Percentiles rank a stretch among this genome's conserved stretches.
Evolutionary conservation across 768 basidiomycete species (phyloP).

Genomic region (Calocera viscosa): DNA sequence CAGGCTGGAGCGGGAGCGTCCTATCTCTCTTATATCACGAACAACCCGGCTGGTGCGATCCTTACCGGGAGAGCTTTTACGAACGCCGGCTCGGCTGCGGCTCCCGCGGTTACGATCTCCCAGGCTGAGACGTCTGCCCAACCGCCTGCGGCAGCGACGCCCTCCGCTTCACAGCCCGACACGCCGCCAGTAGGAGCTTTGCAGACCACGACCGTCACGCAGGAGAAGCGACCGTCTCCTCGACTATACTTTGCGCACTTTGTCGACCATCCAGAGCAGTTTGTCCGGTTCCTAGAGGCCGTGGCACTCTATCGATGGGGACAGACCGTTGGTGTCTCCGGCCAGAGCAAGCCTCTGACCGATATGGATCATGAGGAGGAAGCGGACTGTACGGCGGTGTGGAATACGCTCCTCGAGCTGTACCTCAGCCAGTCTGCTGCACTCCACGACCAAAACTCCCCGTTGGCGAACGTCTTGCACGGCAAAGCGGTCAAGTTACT

Average conservation of each 20-base stretch:
- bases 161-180: conserved; percentile 13
- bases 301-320: conserved; percentile 72
- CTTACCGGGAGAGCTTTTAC: conserved; percentile 12
- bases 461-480: conserved; percentile 24
- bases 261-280: conserved; percentile 72
- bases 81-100: neutral
- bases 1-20: conserved; percentile 38
- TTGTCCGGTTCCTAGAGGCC: conserved; percentile 77
- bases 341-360: conserved; percentile 18
- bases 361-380: conserved; percentile 43
- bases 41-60: conserved; percentile 18
- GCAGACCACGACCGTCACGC: conserved; percentile 21
- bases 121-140: conserved; percentile 15
- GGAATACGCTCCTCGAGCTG: conserved; percentile 92
- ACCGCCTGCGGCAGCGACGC: conserved; percentile 14
- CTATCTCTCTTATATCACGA: conserved; percentile 50
- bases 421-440: conserved; percentile 41
- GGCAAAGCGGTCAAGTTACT: conserved; percentile 67
- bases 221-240: conserved; percentile 54
- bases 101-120: neutral
- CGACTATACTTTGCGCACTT: conserved; percentile 87
- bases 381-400: conserved; percentile 67
- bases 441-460: neutral
- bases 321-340: conserved; percentile 43
- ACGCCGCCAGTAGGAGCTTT: neutral